These are phyloP conservation scores for Aureobasidium zeae DNA, from an alignment of 2,329 filamentous ascomycete genomes.

Conservation along the genomic window DNA sequence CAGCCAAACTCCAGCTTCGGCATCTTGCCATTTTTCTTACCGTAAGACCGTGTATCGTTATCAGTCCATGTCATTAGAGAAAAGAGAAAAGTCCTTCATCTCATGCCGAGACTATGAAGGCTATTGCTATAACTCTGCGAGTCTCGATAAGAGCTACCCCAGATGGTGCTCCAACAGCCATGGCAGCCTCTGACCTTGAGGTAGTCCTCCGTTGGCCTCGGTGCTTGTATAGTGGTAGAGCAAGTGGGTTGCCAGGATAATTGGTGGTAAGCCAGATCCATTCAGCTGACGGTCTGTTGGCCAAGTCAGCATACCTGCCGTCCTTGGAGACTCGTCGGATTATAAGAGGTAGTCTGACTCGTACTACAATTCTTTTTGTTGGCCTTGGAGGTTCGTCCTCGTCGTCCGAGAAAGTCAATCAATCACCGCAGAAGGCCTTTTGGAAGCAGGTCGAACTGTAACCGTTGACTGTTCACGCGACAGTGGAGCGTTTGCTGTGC, in stretches of 20 bases:
- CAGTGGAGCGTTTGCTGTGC: slow-evolving; percentile 35
- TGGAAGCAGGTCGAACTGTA: slow-evolving; percentile 28
- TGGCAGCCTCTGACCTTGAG: slow-evolving; percentile 10
- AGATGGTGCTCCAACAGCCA: slow-evolving; percentile 10
- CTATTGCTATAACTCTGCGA: slow-evolving; percentile 13
- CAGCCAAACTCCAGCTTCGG: no score
- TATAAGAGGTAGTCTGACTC: slow-evolving; percentile 18
- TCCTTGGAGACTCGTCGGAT: slow-evolving; percentile 18
- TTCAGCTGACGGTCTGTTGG: slow-evolving; percentile 19
- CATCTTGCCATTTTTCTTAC: no score
- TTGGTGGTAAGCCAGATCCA: slow-evolving; percentile 15
- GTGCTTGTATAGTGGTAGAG: slow-evolving; percentile 20
- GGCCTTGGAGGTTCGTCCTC: slow-evolving; percentile 34
- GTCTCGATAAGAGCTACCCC: slow-evolving; percentile 6
- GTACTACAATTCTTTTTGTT: slow-evolving; percentile 26
- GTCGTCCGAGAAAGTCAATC: slow-evolving; percentile 42
- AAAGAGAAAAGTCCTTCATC: not conserved
- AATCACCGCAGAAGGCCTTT: slow-evolving; percentile 39
- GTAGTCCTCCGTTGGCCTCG: slow-evolving; percentile 16
- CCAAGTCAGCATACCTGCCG: slow-evolving; percentile 17
- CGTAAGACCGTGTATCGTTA: no score
- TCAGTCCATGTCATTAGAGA: slow-evolving; percentile 9
- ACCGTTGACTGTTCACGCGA: slow-evolving; percentile 34
- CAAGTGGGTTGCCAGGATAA: slow-evolving; percentile 18
- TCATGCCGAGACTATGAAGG: not conserved